phyloP scores from a whole-genome alignment of 1,284 basidiomycete genomes.

The Schizophyllum commune region DNA sequence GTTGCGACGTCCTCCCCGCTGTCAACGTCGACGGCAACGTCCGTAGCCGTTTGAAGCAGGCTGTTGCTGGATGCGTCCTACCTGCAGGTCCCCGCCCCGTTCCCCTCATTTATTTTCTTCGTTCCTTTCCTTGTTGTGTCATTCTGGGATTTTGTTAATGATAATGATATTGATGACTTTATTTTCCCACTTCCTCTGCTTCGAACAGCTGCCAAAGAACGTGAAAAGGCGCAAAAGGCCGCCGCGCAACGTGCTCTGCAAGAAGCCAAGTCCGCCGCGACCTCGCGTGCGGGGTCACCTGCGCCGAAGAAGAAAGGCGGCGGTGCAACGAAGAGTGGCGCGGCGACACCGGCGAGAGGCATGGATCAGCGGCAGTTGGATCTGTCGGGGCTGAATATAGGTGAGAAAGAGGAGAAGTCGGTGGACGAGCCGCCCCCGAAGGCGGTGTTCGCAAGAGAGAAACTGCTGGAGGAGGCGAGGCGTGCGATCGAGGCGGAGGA shows the following conservation, averaged over 20 bases:
- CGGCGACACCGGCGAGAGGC: slow-evolving; percentile 31
- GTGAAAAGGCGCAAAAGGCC: slow-evolving; percentile 61
- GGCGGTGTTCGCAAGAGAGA: slow-evolving; percentile 72
- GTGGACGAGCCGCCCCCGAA: slow-evolving; percentile 60
- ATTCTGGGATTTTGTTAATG: slow-evolving; percentile 23
- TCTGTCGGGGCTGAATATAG: slow-evolving; percentile 68
- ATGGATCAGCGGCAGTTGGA: slow-evolving; percentile 58
- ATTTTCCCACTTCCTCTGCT: slow-evolving; percentile 29
- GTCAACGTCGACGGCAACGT: neutral
- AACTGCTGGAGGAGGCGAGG: slow-evolving; percentile 77
- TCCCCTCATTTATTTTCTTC: slow-evolving; percentile 14
- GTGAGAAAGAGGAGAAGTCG: slow-evolving; percentile 31
- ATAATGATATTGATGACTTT: slow-evolving; percentile 29
- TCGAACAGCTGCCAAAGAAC: slow-evolving; percentile 61
- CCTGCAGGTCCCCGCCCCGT: neutral
- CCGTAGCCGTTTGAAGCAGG: neutral
- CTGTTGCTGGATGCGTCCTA: no score
- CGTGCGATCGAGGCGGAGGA: slow-evolving; percentile 45
- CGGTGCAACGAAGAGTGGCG: slow-evolving; percentile 19
- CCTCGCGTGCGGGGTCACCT: slow-evolving; percentile 39
- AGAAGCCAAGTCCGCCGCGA: slow-evolving; percentile 22
- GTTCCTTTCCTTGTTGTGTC: slow-evolving; percentile 20
- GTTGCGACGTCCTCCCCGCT: no score
- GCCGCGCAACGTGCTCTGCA: slow-evolving; percentile 36
- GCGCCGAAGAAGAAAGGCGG: slow-evolving; percentile 20